Evolutionary conservation across 192 early-diverging fungal species (phyloP), one percentile per base, ranked within the genome.

Genomic region (Coemansia sp.): DNA sequence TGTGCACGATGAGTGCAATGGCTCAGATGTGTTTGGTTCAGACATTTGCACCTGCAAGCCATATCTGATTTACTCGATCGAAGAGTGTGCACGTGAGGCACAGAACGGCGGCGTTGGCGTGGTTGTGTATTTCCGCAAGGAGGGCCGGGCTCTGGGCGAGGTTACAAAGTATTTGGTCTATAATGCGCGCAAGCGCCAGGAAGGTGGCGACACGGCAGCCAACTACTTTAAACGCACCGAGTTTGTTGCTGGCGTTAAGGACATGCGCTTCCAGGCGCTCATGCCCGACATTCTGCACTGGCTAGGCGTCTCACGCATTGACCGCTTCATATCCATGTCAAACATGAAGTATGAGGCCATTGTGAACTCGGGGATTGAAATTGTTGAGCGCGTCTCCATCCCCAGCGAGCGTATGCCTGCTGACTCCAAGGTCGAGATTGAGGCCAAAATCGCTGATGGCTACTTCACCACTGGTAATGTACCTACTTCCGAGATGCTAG

Each of bases 211-310:
- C 69, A 92, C 91, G 1, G 95, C 95, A 0, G 86, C 86, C 25
- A 88, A 88, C 54, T 97, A 97, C 79, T 97, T 97, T 70, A 70
- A 88, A 60, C 85, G 93, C 41, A 97, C 91, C 21, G 91, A 93
- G 67, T 89, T 84, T 67, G 87, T 94, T 60, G 93, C 93, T 22
- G 92, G 93, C 43, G 91, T 94, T 38, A 93, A 96, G 83, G 95
- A 97, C 66, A 92, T 94, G 91, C 88, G 95, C 2, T 97, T 95
- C 90, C 95, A 97, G 62, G 93, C 95, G 0, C 83, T 95, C 55
- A 97, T 95, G 95, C 95, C 93, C 12, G 95, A 97, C 69, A 92
- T 94, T 5, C 82, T 97, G 73, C 95, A 97, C 72, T 97, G 95
- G 95, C 82, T 97, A 15, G 95, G 95, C 22, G 91, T 97, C 60